Conservation (phyloP, 345 rosid species). For the Psidium friedrichsthalianum region DNA sequence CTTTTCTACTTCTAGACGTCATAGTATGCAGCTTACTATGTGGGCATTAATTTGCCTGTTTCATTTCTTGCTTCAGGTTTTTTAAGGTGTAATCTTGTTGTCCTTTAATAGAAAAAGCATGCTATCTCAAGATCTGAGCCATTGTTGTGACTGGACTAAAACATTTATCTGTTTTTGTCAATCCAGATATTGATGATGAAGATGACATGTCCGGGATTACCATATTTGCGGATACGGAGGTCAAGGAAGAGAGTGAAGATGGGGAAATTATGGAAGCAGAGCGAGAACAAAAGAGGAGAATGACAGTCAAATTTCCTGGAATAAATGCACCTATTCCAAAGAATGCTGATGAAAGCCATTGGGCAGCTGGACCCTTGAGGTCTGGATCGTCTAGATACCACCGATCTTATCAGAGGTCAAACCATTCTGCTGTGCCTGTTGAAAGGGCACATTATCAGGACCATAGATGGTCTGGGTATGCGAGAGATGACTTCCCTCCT, state of each 20-base stretch:
- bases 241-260: constrained; percentile 42
- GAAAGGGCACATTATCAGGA: constrained; percentile 30
- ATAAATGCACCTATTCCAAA: constrained; percentile 77
- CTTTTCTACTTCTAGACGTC: not conserved
- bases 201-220: constrained; percentile 68
- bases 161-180: not conserved
- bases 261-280: constrained; percentile 51
- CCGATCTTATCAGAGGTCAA: constrained; percentile 12
- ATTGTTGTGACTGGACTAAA: not conserved
- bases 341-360: constrained; percentile 52
- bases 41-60: not conserved
- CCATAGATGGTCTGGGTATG: constrained; percentile 26
- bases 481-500: constrained; percentile 43
- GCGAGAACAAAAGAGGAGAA: constrained; percentile 19
- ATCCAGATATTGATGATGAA: constrained; percentile 43
- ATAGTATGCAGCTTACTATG: not conserved
- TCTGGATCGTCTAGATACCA: constrained; percentile 26
- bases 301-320: constrained; percentile 67
- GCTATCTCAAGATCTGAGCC: not conserved
- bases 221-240: constrained; percentile 57
- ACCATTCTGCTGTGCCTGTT: constrained; percentile 17
- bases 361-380: constrained; percentile 42
- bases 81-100: not conserved
- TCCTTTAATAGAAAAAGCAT: not conserved
- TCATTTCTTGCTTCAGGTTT: not conserved